Evolutionary conservation across 208 protist species (phyloP).

Genomic region (Leishmania amazonensis): DNA sequence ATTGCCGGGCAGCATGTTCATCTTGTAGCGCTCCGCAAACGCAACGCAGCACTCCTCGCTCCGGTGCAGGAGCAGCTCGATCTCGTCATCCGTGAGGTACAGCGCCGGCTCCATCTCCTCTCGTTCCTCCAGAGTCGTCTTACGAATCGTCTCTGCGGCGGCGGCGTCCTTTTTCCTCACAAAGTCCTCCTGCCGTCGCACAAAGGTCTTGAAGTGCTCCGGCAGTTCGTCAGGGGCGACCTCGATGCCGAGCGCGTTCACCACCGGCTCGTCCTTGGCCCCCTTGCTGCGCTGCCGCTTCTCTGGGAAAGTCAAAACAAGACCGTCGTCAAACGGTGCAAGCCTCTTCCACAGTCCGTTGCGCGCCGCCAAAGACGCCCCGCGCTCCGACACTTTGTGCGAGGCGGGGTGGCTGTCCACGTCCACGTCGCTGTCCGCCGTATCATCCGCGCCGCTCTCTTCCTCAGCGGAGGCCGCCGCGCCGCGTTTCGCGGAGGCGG

Average conservation of each 20-base stretch:
- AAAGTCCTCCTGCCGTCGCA: slow-evolving; percentile 88
- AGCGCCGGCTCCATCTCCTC: slow-evolving; percentile 83
- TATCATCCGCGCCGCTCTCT: slow-evolving; percentile 6
- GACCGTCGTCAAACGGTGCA: slow-evolving; percentile 55
- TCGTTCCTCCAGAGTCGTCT: slow-evolving; percentile 68
- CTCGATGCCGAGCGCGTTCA: slow-evolving; percentile 69
- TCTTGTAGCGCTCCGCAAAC: slow-evolving; percentile 69
- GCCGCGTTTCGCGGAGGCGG: slow-evolving; percentile 10
- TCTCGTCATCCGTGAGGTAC: slow-evolving; percentile 78
- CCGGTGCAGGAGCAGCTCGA: slow-evolving; percentile 61
- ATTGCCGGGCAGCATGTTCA: slow-evolving; percentile 62
- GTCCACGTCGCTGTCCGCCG: background rate
- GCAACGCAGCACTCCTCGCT: slow-evolving; percentile 67
- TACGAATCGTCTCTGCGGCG: slow-evolving; percentile 41
- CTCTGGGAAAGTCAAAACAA: slow-evolving; percentile 67
- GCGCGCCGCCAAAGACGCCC: background rate
- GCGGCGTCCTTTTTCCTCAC: slow-evolving; percentile 75
- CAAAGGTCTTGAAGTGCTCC: slow-evolving; percentile 79
- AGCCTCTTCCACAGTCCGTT: slow-evolving; percentile 33
- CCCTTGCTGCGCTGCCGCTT: slow-evolving; percentile 14
- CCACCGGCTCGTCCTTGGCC: slow-evolving; percentile 34
- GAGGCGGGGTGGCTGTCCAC: background rate
- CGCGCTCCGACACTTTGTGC: background rate
- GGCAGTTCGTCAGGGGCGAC: slow-evolving; percentile 73
- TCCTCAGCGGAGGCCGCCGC: slow-evolving; percentile 1